These are phyloP conservation scores for Pontederia paniculata DNA, from an alignment of 176 grass and related monocot genomes.

Conservation along the genomic window DNA sequence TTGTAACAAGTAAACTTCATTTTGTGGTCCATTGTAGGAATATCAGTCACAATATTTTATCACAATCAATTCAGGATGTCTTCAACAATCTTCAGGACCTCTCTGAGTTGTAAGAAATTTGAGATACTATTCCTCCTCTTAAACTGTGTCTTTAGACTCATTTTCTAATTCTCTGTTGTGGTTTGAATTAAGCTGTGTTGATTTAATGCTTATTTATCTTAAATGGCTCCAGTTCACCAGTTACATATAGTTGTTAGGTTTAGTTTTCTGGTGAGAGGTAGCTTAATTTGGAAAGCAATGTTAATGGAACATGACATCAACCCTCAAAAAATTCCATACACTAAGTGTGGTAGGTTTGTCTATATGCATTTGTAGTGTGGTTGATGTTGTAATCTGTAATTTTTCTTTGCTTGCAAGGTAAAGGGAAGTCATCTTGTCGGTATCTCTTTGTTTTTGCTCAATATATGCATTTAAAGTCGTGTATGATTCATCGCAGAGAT, in stretches of 20 bases:
- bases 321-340: too few relatives aligned
- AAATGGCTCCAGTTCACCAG: too few relatives aligned
- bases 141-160: constrained; percentile 5
- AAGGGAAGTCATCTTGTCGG: constrained; percentile 4
- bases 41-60: constrained; percentile 65
- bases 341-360: too few relatives aligned
- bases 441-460: neutral
- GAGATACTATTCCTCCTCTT: neutral
- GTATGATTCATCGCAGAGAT: constrained; percentile 38
- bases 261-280: too few relatives aligned
- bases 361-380: too few relatives aligned
- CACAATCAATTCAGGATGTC: constrained; percentile 61
- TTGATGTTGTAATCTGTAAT: too few relatives aligned
- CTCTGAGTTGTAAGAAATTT: constrained; percentile 49
- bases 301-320: too few relatives aligned
- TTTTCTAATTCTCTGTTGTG: neutral
- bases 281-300: too few relatives aligned
- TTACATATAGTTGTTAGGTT: too few relatives aligned
- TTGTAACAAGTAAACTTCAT: constrained; percentile 6
- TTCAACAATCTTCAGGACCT: constrained; percentile 55
- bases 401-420: neutral
- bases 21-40: constrained; percentile 39
- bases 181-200: neutral
- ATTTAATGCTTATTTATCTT: too few relatives aligned
- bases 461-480: constrained; percentile 1